Percentiles rank a stretch among this genome's conserved stretches.
Evolutionary conservation across 345 rosid genomes (phyloP).

Genomic region (Kernera saxatilis): DNA sequence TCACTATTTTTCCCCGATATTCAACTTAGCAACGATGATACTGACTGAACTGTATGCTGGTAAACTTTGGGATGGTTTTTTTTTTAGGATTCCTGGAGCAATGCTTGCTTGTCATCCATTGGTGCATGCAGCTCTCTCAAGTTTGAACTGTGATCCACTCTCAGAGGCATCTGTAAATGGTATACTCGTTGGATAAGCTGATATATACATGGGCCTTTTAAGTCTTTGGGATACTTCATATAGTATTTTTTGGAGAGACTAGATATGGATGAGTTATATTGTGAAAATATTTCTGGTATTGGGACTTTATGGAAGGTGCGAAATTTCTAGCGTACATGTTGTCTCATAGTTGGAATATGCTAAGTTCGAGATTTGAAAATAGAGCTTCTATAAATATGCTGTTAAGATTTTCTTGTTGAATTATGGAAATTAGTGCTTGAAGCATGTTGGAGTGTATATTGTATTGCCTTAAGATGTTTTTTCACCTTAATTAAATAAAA

Average conservation of each 20-base stretch:
- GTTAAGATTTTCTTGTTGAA: neutral
- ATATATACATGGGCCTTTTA: neutral
- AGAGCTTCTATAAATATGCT: neutral
- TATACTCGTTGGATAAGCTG: slow-evolving; percentile 33
- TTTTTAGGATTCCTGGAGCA: slow-evolving; percentile 80
- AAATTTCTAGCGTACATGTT: neutral
- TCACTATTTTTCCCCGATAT: neutral
- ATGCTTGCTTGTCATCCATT: slow-evolving; percentile 83
- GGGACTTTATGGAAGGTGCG: neutral
- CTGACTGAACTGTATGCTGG: neutral
- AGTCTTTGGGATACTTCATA: neutral
- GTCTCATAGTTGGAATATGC: slow-evolving; percentile 1
- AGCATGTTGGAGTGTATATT: neutral
- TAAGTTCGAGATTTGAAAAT: neutral
- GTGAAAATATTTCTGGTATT: slow-evolving; percentile 3
- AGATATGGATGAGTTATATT: neutral
- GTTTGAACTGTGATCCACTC: slow-evolving; percentile 75
- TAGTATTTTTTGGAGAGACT: neutral
- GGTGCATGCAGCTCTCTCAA: slow-evolving; percentile 84
- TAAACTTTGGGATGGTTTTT: slow-evolving; percentile 10
- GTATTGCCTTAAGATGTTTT: neutral
- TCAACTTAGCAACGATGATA: slow-evolving; percentile 3
- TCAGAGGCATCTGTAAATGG: slow-evolving; percentile 99
- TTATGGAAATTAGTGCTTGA: neutral
- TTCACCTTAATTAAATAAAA: neutral